Conservation (phyloP, 164 flowering plant genomes). For the Kingdonia uniflora region DNA sequence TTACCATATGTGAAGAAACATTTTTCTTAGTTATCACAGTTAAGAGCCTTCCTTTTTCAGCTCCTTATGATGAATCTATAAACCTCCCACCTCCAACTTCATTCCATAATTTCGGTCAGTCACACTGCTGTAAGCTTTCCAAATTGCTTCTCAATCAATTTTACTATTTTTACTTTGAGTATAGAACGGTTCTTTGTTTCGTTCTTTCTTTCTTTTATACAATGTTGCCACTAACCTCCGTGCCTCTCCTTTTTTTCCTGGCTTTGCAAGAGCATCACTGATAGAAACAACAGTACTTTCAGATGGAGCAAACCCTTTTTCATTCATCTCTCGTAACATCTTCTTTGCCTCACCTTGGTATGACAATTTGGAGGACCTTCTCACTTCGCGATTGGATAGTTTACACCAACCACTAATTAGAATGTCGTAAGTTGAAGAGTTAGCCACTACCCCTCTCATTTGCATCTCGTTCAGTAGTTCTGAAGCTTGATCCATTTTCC, state of each 20-base stretch:
- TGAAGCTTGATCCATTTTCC: constrained; percentile 73
- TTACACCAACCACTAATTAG: constrained; percentile 79
- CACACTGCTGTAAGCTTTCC: no score
- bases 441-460: constrained; percentile 48
- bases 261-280: constrained; percentile 36
- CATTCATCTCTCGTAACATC: constrained; percentile 53
- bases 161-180: no score
- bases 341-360: constrained; percentile 41
- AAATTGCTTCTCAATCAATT: no score
- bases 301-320: constrained; percentile 42
- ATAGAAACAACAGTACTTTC: constrained; percentile 35
- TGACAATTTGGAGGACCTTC: constrained; percentile 21
- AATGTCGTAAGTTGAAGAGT: constrained; percentile 71
- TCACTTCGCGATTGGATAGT: constrained; percentile 38
- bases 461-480: constrained; percentile 87
- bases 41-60: no score
- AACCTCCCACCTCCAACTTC: no score
- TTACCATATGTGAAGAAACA: no score
- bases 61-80: no score
- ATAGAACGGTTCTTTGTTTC: constrained; percentile 1
- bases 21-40: no score
- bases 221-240: constrained; percentile 25
- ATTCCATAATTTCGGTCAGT: no score
- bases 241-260: constrained; percentile 37
- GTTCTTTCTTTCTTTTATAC: constrained; percentile 17